Conservation (phyloP, 2,329 filamentous ascomycete species). For the Juglanconis juglandina region DNA sequence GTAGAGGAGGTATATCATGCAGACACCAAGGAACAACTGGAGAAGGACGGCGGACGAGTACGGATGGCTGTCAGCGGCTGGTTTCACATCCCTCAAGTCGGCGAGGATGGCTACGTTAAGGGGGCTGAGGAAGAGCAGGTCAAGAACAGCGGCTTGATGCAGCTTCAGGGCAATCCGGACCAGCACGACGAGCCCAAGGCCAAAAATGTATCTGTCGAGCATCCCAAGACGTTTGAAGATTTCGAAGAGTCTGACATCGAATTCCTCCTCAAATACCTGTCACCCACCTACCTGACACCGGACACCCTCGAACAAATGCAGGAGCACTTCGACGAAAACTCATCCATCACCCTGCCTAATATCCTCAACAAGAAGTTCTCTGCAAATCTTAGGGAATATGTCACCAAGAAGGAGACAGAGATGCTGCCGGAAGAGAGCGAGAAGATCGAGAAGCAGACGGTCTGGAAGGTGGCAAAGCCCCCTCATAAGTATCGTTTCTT, state of each 20-base stretch:
- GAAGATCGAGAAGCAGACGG: conserved; percentile 55
- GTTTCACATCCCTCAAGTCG: conserved; percentile 96
- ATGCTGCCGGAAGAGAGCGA: conserved; percentile 43
- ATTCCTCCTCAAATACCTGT: conserved; percentile 86
- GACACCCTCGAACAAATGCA: conserved; percentile 82
- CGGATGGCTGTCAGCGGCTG: conserved; percentile 98
- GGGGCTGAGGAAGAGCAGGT: conserved; percentile 86
- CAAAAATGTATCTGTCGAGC: conserved; percentile 47
- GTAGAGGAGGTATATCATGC: conserved; percentile 94
- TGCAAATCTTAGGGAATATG: conserved; percentile 64
- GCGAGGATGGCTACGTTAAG: conserved; percentile 85
- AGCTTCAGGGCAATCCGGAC: conserved; percentile 87
- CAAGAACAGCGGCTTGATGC: conserved; percentile 85
- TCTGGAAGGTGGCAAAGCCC: conserved; percentile 76
- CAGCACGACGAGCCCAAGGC: conserved; percentile 79
- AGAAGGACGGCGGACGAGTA: conserved; percentile 70
- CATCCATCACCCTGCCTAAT: conserved; percentile 74
- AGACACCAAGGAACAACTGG: conserved; percentile 54
- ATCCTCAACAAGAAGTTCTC: conserved; percentile 79
- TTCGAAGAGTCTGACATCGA: conserved; percentile 79
- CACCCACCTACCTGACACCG: conserved; percentile 85
- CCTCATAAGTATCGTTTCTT: conserved; percentile 95
- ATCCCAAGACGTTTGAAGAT: conserved; percentile 41
- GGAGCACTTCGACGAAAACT: conserved; percentile 77
- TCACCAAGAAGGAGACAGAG: conserved; percentile 61